Conservation (phyloP, 139 green algal genomes). For the Haematococcus sp. region DNA sequence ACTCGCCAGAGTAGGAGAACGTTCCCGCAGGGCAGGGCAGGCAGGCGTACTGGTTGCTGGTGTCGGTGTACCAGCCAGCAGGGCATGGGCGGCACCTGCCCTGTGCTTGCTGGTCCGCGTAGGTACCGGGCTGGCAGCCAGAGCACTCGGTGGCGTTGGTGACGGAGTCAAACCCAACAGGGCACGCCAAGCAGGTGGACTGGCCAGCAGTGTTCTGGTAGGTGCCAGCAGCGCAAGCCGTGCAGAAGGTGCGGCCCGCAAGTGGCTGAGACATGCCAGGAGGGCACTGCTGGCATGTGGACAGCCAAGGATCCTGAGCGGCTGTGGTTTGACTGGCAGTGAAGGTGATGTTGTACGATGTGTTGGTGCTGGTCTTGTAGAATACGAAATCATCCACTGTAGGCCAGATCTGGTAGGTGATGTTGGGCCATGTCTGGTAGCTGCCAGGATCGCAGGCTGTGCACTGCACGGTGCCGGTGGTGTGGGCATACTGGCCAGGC, state of each 20-base stretch:
- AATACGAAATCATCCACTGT: neutral
- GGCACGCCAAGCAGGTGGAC: neutral
- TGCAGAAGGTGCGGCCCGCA: neutral
- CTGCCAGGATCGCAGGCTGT: neutral
- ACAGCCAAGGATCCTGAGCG: neutral
- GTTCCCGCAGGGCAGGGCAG: neutral
- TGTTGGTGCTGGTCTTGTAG: neutral
- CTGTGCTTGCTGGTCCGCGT: neutral
- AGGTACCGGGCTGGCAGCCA: neutral
- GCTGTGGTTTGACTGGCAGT: neutral
- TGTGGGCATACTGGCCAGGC: neutral
- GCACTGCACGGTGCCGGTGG: neutral
- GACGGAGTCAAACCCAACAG: neutral
- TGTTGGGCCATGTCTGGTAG: constrained; percentile 1
- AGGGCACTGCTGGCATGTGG: constrained; percentile 1
- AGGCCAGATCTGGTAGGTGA: neutral
- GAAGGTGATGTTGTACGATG: neutral
- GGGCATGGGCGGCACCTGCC: neutral
- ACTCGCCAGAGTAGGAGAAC: neutral
- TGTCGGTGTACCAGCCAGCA: constrained; percentile 1
- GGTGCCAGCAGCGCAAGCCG: neutral
- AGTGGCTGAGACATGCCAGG: neutral
- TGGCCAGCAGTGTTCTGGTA: neutral
- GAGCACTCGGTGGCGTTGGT: neutral
- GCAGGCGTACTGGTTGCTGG: neutral